A percentile compares a stretch with the other conserved stretches of the same genome.
phyloP scores from a whole-genome alignment of 441 rosid species.

The Populus hybrid region DNA sequence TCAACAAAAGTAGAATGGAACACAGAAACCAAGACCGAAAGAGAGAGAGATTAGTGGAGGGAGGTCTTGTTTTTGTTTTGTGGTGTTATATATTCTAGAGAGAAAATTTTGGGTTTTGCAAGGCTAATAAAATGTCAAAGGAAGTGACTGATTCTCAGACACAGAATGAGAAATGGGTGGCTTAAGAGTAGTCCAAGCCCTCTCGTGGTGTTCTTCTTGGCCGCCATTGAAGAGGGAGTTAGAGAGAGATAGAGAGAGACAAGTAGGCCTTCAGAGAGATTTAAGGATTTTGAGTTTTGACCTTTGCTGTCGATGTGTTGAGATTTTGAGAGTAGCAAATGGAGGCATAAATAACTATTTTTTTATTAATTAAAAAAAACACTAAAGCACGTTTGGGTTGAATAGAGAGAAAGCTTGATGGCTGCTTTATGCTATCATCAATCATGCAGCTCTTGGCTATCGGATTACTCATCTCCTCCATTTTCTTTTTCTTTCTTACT shows the following conservation, averaged over 20 bases:
- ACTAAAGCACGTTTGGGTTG: slow-evolving; percentile 39
- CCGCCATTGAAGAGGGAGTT: slow-evolving; percentile 50
- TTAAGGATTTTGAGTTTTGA: slow-evolving; percentile 50
- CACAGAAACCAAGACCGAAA: slow-evolving; percentile 46
- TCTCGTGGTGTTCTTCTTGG: slow-evolving; percentile 19
- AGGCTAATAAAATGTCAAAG: slow-evolving; percentile 24
- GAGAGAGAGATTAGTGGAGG: neutral
- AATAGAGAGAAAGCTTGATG: slow-evolving; percentile 18
- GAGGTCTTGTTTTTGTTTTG: neutral
- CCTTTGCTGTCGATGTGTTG: slow-evolving; percentile 32
- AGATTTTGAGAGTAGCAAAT: slow-evolving; percentile 16
- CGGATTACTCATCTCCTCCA: neutral
- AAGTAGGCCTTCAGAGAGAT: neutral
- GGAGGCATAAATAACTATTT: slow-evolving; percentile 8
- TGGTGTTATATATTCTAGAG: slow-evolving; percentile 2
- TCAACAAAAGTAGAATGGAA: slow-evolving; percentile 37
- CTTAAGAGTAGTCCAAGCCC: slow-evolving; percentile 3
- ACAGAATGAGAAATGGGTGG: slow-evolving; percentile 2
- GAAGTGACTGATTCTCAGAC: slow-evolving; percentile 25
- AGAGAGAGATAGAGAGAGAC: slow-evolving; percentile 18
- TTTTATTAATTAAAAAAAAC: neutral
- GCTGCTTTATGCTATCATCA: slow-evolving; percentile 13
- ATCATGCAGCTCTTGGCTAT: neutral
- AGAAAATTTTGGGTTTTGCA: slow-evolving; percentile 7
- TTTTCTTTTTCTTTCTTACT: neutral